A percentile compares a stretch with the other conserved stretches of the same genome.
These are phyloP conservation scores for Dimocarpus longan DNA, from an alignment of 345 rosid species.

Conservation along the genomic window DNA sequence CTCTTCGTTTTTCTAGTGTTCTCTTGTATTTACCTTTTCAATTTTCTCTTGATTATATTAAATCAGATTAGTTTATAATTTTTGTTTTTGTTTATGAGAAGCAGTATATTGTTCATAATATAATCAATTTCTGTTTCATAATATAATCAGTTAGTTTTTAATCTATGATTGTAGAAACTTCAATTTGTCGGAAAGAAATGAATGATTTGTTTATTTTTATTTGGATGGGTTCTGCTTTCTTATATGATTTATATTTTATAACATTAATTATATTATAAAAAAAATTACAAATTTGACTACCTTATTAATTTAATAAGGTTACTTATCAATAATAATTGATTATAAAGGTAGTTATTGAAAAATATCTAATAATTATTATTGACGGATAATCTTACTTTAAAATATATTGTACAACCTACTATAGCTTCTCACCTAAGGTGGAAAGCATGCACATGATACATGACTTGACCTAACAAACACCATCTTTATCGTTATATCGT, in stretches of 20 bases:
- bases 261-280: too few species aligned
- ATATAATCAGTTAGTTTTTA: neutral
- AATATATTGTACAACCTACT: too few species aligned
- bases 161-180: slow-evolving; percentile 5
- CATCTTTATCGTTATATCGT: slow-evolving; percentile 18
- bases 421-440: too few species aligned
- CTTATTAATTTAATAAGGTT: too few species aligned
- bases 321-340: too few species aligned
- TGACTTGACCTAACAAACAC: slow-evolving; percentile 35
- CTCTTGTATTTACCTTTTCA: slow-evolving; percentile 22
- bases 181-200: neutral
- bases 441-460: slow-evolving; percentile 31
- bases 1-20: slow-evolving; percentile 19
- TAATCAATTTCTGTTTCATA: neutral
- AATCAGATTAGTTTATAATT: slow-evolving; percentile 27
- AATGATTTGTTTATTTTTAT: neutral
- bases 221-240: neutral
- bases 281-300: too few species aligned
- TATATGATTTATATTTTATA: neutral
- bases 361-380: too few species aligned
- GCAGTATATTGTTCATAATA: slow-evolving; percentile 18
- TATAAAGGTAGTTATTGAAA: too few species aligned
- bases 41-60: slow-evolving; percentile 11
- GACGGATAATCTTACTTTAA: too few species aligned
- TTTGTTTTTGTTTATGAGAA: neutral